Base-by-base conservation (phyloP, 306 rosid genomes). In the Citrullus amarus region DNA sequence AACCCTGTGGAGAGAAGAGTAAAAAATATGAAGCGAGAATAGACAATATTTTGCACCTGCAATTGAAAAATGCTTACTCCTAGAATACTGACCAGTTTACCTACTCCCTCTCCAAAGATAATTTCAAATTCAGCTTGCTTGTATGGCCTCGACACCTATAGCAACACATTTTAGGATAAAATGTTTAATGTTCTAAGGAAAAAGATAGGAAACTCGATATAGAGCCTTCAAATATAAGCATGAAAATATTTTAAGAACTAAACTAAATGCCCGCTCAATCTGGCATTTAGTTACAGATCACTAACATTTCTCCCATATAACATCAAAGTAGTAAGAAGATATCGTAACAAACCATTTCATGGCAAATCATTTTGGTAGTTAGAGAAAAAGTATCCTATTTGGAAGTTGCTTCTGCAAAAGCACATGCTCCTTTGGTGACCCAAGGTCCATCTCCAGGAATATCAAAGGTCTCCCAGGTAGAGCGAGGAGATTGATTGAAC, bases 121-220 rank as follows among this genome's bases (percentile, higher is more conserved):
- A 92, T 95, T 84, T 95, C 98, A 78, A 95, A 92, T 78, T 95
- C 98, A 60, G 98, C 98, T 84, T 91, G 86, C 86, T 91, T 95
- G 92, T 95, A 95, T 44, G 98, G 98, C 84, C 98, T 90, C 57
- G 98, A 95, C 32, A 95, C 98, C 98, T 95, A 86, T 78, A 66
- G 71, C 78, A 84, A 80, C 70, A 61, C 58, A 80, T 48, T 36
- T 69, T 59, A 67, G n/a, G 76, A 82, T 79, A 70, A 78, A 80
- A 72, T 80, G 63, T 73, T 57, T 56, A 81, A 51, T 13, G 73
- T n/a, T 78, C 60, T 53, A 59, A 43, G 7, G 73, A 75, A 80
- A 58, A 63, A 63, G 44, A 28, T 67, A 28, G 79, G 58, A 77
- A 59, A 75, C 74, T 57, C 54, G 5, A 25, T 41, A 62, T 22